Evolutionary conservation across 2,329 filamentous ascomycete genomes (phyloP).

Genomic region (Penicillium verrucosum): DNA sequence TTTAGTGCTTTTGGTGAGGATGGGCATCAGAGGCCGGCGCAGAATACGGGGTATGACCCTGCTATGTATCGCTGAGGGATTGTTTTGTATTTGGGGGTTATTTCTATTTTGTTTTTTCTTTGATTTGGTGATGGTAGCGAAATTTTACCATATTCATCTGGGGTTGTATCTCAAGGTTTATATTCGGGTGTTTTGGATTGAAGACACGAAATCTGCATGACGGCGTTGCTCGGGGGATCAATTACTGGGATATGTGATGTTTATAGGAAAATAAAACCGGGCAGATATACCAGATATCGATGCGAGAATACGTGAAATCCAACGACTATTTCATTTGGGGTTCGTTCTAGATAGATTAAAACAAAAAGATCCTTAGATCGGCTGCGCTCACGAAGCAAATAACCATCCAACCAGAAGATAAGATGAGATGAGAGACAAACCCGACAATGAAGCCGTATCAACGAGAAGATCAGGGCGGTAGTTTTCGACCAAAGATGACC

Average conservation of each 20-base stretch:
- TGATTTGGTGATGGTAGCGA: neutral
- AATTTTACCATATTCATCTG: neutral
- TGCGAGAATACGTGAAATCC: slow-evolving; percentile 1
- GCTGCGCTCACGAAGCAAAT: slow-evolving; percentile 16
- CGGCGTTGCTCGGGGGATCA: slow-evolving; percentile 1
- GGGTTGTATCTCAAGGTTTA: neutral
- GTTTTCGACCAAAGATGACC: slow-evolving; percentile 15
- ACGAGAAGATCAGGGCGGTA: slow-evolving; percentile 16
- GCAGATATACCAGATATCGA: neutral
- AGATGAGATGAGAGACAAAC: slow-evolving; percentile 6
- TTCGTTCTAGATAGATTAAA: slow-evolving; percentile 13
- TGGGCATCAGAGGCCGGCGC: slow-evolving; percentile 24
- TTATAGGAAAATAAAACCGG: neutral
- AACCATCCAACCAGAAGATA: slow-evolving; percentile 18
- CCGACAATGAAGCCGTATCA: slow-evolving; percentile 14
- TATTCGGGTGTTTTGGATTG: neutral
- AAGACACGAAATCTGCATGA: neutral
- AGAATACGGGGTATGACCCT: slow-evolving; percentile 39
- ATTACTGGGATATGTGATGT: slow-evolving; percentile 1
- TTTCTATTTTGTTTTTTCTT: neutral
- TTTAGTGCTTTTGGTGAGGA: slow-evolving; percentile 23
- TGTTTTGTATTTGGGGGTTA: neutral
- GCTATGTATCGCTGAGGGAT: slow-evolving; percentile 29
- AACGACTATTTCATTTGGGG: slow-evolving; percentile 10
- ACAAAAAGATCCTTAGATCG: slow-evolving; percentile 10